Evolutionary conservation across 1,284 basidiomycete species (phyloP), one percentile per base, ranked within the genome.

Genomic region (Boletus austroedulis): DNA sequence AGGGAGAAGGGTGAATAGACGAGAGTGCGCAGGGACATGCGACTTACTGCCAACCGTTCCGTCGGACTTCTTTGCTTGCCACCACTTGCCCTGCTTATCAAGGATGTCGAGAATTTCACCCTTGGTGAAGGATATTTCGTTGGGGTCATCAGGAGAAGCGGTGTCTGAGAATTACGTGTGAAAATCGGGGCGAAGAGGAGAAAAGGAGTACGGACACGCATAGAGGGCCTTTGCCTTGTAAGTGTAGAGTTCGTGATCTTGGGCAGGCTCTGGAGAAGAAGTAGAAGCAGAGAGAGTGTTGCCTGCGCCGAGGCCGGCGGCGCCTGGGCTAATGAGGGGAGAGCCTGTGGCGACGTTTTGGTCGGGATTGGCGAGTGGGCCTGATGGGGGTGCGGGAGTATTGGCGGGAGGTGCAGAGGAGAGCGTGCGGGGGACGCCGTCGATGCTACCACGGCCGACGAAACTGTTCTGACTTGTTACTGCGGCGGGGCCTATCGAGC

Each of bases 1-100:
- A 62, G 56, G 54, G 50, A 60, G 24, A 9, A n/a, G 54, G 54
- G 45, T 70, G 56, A 73, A 60, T 41, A 28, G 59, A 58, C 41
- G 14, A 46, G 3, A 36, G 26, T n/a, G 31, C 29, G 12, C 15
- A 54, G 55, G 46, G 29, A 17, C 36, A 56, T n/a, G 44, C 21
- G 6, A 82, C 86, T 75, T 71, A 91, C 89, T 94, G 78, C 96
- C 89, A 64, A 86, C 78, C 59, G 84, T 78, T 51, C 95, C 96
- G 68, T 93, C 89, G 17, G 82, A 72, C 73, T 92, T 98, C 68
- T 81, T 87, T 47, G 94, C 94, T 74, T 96, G 94, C 93, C 93
- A 98, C 93, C 93, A 95, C 74, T 95, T 95, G 54, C 93, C 94
- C 65, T 88, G 84, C 73, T 93, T 95, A 77, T 99, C 97, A 53